Evolutionary conservation across 768 basidiomycete species (phyloP).

Genomic region (Auricularia auricula-judae): DNA sequence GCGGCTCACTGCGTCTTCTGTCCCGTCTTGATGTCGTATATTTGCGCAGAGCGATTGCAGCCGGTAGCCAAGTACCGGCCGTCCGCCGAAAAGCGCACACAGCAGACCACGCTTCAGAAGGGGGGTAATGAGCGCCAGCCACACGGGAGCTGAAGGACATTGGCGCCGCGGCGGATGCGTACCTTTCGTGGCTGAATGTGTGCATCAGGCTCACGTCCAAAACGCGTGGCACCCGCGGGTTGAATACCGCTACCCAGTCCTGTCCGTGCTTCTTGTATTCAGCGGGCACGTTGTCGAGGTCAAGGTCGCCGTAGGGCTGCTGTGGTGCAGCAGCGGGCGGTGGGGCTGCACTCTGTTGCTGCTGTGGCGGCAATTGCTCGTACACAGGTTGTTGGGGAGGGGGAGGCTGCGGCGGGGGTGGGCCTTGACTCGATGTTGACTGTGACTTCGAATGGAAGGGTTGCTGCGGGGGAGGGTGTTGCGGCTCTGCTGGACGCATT

Average conservation of each 20-base stretch:
- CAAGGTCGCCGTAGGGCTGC: constrained; percentile 13
- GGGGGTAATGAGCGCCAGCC: background rate
- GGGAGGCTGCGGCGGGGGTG: background rate
- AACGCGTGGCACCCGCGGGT: constrained; percentile 33
- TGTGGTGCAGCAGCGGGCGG: background rate
- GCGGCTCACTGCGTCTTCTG: constrained; percentile 62
- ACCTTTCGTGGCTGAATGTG: constrained; percentile 30
- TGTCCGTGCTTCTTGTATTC: constrained; percentile 30
- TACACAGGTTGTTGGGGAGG: background rate
- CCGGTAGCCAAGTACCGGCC: constrained; percentile 90
- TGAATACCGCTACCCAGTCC: constrained; percentile 46
- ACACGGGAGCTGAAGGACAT: no score
- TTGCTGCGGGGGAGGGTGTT: background rate
- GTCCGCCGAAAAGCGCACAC: constrained; percentile 90
- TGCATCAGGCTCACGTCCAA: constrained; percentile 38
- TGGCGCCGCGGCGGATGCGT: constrained; percentile 19
- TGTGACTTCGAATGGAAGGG: background rate
- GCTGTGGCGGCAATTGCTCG: background rate
- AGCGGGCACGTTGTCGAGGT: constrained; percentile 10
- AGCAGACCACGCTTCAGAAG: constrained; percentile 59
- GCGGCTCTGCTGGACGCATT: background rate
- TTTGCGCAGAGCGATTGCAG: constrained; percentile 91
- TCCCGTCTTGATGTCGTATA: constrained; percentile 87
- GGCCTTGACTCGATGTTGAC: background rate
- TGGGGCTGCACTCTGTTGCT: background rate